Evolutionary conservation across 148 eudicot species (phyloP), one percentile per base, ranked within the genome.

Genomic region (Pharnaceum exiguum): DNA sequence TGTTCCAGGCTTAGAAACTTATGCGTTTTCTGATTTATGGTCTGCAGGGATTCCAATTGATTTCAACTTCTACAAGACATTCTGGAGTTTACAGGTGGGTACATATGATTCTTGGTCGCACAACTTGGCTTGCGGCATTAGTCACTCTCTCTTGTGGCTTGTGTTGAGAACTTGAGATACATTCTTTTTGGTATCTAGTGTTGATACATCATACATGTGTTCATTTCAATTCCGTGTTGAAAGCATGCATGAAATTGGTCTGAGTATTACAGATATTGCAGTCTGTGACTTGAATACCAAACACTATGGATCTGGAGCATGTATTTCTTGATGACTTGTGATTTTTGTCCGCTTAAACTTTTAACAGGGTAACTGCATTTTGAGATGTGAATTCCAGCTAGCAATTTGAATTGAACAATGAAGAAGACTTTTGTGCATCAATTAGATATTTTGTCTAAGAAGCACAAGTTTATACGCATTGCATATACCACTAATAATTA

Each of bases 51-150:
- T 79, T 78, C 66, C 99, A 57, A 86, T 94, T 67, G 99, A 94
- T 77, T 86, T 94, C 83, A 94, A 94, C 82, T 94, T 94, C 51
- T 94, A 94, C 78, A 94, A 89, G 80, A 94, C 96, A 53, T 84
- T 94, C 73, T 94, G 99, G 99, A 84, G 99, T 76, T 82, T 94
- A 71, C 99, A 94, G 95, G 99, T 89, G 43, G 63, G 66, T 60
- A 22, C 2, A 39, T 37, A 30, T 47, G 44, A 40, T 24, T 37
- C n/a, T 22, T 38, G 40, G 49, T 25, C n/a, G n/a, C n/a, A n/a
- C n/a, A n/a, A n/a, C n/a, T n/a, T 7, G 57, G 27, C 46, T 35
- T 55, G 30, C 24, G 57, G 51, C 47, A 26, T 50, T 43, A 44
- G n/a, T n/a, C n/a, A n/a, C n/a, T n/a, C n/a, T n/a, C n/a, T n/a